A percentile compares a stretch with the other conserved stretches of the same genome.
These are phyloP conservation scores for Naganishia vishniacii DNA, from an alignment of 768 basidiomycete genomes.

Conservation along the genomic window DNA sequence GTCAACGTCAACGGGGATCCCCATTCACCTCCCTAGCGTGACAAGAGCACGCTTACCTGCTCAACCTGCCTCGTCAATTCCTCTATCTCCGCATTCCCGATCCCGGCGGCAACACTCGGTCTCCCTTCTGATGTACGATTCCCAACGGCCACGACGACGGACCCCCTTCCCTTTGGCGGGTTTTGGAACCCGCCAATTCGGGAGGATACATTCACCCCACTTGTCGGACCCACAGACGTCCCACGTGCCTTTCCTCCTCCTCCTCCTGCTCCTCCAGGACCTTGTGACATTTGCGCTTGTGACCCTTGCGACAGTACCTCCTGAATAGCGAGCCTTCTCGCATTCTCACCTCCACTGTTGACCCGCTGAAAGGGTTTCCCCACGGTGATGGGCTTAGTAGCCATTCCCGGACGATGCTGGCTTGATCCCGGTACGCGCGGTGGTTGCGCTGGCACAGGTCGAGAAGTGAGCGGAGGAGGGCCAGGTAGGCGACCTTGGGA, in stretches of 20 bases:
- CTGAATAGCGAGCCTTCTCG: constrained; percentile 55
- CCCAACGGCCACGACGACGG: neutral
- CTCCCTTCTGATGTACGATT: constrained; percentile 37
- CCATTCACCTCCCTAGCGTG: neutral
- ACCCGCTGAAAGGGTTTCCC: constrained; percentile 33
- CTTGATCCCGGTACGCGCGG: neutral
- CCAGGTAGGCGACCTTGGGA: too few relatives aligned
- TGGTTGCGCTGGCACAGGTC: too few relatives aligned
- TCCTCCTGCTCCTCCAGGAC: too few relatives aligned
- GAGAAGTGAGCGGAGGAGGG: too few relatives aligned
- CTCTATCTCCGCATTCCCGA: constrained; percentile 58
- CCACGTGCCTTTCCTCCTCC: too few relatives aligned
- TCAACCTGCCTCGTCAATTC: constrained; percentile 54
- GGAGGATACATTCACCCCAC: too few relatives aligned
- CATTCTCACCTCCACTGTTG: constrained; percentile 57
- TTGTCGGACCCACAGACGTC: too few relatives aligned
- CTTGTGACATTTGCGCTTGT: too few relatives aligned
- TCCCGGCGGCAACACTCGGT: constrained; percentile 62
- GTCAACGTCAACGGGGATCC: too few relatives aligned
- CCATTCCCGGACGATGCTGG: neutral
- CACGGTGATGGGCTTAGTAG: neutral
- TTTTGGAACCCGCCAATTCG: too few relatives aligned
- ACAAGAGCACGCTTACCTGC: constrained; percentile 8
- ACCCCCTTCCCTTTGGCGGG: too few relatives aligned
- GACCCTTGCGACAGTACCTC: constrained; percentile 29